A percentile compares a stretch with the other conserved stretches of the same genome.
These are phyloP conservation scores for Microsporum ferrugineum DNA, from an alignment of 2,329 filamentous ascomycete species.

Conservation along the genomic window DNA sequence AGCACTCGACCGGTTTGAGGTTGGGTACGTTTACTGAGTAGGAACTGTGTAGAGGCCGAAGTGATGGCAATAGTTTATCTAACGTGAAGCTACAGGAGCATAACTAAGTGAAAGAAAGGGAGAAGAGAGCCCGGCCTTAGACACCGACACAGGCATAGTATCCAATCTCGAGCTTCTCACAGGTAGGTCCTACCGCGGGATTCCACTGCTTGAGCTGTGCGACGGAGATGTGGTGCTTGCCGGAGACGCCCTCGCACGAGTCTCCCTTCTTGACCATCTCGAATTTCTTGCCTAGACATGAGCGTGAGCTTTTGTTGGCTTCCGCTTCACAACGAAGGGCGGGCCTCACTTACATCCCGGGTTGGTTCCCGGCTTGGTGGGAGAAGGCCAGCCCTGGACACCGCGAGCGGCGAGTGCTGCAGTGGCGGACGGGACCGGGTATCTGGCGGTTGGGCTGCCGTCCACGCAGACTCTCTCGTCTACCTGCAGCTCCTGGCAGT, in stretches of 20 bases:
- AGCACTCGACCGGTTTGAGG: background rate
- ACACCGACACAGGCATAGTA: background rate
- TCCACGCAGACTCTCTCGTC: background rate
- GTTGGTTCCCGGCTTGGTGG: background rate
- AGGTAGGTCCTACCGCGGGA: background rate
- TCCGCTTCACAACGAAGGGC: background rate
- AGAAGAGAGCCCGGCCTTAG: background rate
- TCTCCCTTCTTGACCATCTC: background rate
- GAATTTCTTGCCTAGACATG: background rate
- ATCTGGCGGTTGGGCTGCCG: background rate
- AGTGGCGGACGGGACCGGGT: background rate
- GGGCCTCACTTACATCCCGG: background rate
- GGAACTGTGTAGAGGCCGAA: too few relatives aligned
- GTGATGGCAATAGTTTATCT: too few relatives aligned
- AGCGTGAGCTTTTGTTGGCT: background rate
- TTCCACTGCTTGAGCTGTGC: background rate
- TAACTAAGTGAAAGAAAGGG: too few relatives aligned
- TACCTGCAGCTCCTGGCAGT: background rate
- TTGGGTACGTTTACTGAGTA: too few relatives aligned
- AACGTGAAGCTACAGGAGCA: background rate
- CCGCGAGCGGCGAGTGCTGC: background rate
- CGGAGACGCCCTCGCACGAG: background rate
- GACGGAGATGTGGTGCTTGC: background rate
- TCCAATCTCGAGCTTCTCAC: background rate
- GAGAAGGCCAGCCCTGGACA: background rate